These are phyloP conservation scores for Teratosphaeria zuluensis DNA, from an alignment of 2,329 filamentous ascomycete genomes.

Conservation along the genomic window DNA sequence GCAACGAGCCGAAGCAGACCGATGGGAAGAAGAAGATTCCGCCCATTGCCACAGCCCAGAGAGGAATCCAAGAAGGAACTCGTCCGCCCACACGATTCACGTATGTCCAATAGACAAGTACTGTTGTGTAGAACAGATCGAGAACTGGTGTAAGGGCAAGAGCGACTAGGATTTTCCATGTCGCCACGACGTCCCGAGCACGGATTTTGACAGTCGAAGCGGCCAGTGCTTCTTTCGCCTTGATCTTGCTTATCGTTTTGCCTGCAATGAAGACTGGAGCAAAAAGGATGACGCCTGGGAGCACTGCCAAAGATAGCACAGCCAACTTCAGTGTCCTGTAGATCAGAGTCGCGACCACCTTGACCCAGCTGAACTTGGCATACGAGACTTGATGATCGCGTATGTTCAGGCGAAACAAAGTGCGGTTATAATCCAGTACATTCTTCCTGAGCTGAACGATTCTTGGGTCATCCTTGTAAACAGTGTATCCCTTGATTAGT, in stretches of 20 bases:
- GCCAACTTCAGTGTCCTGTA: conserved; percentile 72
- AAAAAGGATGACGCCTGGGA: conserved; percentile 82
- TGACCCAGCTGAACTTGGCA: conserved; percentile 68
- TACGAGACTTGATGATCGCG: conserved; percentile 94
- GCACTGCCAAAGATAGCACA: conserved; percentile 66
- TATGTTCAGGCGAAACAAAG: conserved; percentile 75
- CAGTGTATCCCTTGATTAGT: conserved; percentile 80
- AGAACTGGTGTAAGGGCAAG: conserved; percentile 72
- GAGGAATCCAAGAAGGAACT: conserved; percentile 67
- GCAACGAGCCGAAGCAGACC: conserved; percentile 84
- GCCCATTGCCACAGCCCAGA: conserved; percentile 64
- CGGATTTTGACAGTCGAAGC: conserved; percentile 83
- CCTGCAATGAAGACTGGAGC: conserved; percentile 77
- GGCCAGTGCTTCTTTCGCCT: conserved; percentile 73
- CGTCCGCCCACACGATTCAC: conserved; percentile 74
- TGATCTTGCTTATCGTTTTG: conserved; percentile 70
- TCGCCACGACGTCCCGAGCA: conserved; percentile 81
- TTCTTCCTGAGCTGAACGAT: conserved; percentile 65
- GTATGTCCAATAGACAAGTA: conserved; percentile 69
- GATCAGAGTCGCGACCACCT: conserved; percentile 65
- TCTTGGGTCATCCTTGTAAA: conserved; percentile 82
- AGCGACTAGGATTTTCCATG: conserved; percentile 87
- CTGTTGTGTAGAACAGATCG: conserved; percentile 69
- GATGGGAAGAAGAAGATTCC: conserved; percentile 74
- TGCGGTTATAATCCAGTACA: conserved; percentile 76